Evolutionary conservation across 106 monocot species (phyloP).

Genomic region (Vanilla planifolia): DNA sequence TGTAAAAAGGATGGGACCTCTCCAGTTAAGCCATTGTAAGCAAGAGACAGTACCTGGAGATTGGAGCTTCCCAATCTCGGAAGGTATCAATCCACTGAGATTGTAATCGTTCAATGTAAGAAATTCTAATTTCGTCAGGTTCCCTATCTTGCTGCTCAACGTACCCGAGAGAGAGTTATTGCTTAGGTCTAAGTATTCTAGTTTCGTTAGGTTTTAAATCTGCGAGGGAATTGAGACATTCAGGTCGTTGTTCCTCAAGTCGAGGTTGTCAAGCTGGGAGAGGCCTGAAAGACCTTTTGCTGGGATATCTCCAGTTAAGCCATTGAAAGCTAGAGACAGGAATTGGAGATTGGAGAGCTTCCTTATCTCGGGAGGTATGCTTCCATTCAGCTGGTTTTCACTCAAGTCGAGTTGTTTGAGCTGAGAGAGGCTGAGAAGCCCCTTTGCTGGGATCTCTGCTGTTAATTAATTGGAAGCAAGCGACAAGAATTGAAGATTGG

Average conservation of each 20-base stretch:
- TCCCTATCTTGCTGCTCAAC: neutral
- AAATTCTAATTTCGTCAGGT: constrained; percentile 6
- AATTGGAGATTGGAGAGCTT: too few species aligned
- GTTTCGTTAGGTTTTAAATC: too few species aligned
- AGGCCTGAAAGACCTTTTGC: neutral
- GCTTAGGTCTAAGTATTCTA: constrained; percentile 10
- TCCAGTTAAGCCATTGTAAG: constrained; percentile 7
- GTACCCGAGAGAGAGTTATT: constrained; percentile 11
- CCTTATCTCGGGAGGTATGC: too few species aligned
- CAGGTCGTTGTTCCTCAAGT: constrained; percentile 15
- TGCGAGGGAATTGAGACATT: constrained; percentile 18
- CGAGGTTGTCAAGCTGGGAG: constrained; percentile 7
- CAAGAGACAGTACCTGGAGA: constrained; percentile 3
- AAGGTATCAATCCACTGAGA: neutral
- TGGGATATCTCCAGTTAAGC: constrained; percentile 15
- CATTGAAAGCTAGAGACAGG: too few species aligned
- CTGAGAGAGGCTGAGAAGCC: too few species aligned
- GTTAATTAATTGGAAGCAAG: too few species aligned
- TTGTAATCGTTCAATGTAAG: constrained; percentile 7
- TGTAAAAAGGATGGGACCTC: constrained; percentile 3
- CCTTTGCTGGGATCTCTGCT: too few species aligned
- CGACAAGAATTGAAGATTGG: too few species aligned
- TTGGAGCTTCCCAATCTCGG: too few species aligned
- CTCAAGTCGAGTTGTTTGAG: too few species aligned
- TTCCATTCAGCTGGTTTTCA: too few species aligned